These are phyloP conservation scores for Xerocomus spinulosus DNA, from an alignment of 768 basidiomycete genomes.

Conservation along the genomic window DNA sequence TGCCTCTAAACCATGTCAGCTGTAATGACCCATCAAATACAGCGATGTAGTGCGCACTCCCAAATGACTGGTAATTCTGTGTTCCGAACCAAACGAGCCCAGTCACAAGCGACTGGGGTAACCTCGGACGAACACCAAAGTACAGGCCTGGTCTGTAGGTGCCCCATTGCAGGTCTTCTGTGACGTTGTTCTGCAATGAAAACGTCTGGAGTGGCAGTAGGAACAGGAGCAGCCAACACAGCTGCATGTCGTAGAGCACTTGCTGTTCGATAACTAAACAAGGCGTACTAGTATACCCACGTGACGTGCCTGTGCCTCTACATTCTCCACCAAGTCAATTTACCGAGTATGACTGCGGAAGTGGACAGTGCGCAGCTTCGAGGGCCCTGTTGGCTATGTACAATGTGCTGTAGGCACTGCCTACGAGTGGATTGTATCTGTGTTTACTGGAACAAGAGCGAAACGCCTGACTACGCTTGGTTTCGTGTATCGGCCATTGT, in stretches of 20 bases:
- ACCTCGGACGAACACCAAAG: slow-evolving; percentile 81
- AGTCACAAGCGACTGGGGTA: slow-evolving; percentile 87
- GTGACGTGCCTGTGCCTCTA: no score
- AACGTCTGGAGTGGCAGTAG: slow-evolving; percentile 14
- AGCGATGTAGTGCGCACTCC: slow-evolving; percentile 42
- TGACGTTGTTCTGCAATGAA: slow-evolving; percentile 28
- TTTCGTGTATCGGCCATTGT: no score
- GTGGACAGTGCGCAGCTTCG: no score
- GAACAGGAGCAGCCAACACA: slow-evolving; percentile 27
- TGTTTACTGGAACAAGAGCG: no score
- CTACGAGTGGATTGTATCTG: no score
- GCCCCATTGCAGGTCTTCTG: slow-evolving; percentile 57
- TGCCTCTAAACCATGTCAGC: slow-evolving; percentile 42
- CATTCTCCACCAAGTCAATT: no score
- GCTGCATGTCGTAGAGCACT: slow-evolving; percentile 11
- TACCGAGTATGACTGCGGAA: no score
- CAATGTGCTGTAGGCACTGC: no score
- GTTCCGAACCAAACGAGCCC: slow-evolving; percentile 95
- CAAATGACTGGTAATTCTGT: slow-evolving; percentile 70
- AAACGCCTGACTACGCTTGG: no score
- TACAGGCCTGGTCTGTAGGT: slow-evolving; percentile 91
- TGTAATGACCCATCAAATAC: background rate
- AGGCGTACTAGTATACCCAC: no score
- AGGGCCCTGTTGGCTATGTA: no score
- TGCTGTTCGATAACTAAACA: no score